Percentiles rank a stretch among this genome's conserved stretches.
These are phyloP conservation scores for Phaeosphaeriaceae sp. DNA, from an alignment of 2,329 filamentous ascomycete genomes.

Conservation along the genomic window DNA sequence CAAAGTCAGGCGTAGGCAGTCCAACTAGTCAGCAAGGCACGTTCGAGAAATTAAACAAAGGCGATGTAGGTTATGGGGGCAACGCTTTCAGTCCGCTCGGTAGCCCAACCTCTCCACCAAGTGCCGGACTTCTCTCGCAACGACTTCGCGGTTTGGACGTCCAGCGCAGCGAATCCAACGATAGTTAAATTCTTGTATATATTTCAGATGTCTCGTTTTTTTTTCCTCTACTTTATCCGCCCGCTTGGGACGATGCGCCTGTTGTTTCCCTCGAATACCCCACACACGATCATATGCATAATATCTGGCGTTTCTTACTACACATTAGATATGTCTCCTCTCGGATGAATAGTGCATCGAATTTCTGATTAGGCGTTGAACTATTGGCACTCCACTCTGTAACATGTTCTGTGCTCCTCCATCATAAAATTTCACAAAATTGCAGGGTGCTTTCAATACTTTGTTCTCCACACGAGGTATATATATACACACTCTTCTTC, in stretches of 20 bases:
- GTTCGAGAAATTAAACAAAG: constrained; percentile 74
- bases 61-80: constrained; percentile 59
- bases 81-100: constrained; percentile 41
- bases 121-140: constrained; percentile 74
- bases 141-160: constrained; percentile 69
- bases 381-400: neutral
- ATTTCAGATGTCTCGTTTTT: neutral
- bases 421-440: neutral
- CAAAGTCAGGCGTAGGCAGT: constrained; percentile 24
- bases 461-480: neutral
- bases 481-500: neutral
- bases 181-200: neutral
- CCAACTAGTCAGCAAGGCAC: constrained; percentile 25
- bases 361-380: neutral
- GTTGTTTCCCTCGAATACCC: neutral
- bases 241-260: neutral
- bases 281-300: neutral
- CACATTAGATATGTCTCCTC: neutral
- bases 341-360: neutral
- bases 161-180: constrained; percentile 33
- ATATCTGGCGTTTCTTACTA: neutral
- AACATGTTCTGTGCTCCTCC: neutral
- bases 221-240: neutral
- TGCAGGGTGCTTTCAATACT: neutral
- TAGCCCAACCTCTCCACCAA: constrained; percentile 63